Conservation (phyloP, 495 filamentous ascomycete species). For the Penicillium malachiteum region DNA sequence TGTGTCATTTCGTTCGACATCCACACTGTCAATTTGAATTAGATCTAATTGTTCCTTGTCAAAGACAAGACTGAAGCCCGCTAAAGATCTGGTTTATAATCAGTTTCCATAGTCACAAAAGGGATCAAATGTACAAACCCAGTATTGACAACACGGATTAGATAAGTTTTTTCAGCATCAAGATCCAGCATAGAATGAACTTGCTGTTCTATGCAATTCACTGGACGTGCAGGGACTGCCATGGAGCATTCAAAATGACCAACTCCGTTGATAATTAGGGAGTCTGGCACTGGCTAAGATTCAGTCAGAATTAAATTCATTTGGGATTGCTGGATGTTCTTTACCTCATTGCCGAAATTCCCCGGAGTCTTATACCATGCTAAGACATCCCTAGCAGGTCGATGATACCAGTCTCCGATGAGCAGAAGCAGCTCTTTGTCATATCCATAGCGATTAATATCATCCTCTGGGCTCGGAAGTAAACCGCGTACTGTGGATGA, state of each 20-base stretch:
- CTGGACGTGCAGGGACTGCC: conserved; percentile 46
- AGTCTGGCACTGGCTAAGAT: conserved; percentile 49
- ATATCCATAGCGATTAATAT: conserved; percentile 22
- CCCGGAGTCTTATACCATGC: conserved; percentile 46
- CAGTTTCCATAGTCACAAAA: not conserved
- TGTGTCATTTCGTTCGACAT: conserved; percentile 23
- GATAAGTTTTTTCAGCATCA: conserved; percentile 18
- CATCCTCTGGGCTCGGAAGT: not conserved
- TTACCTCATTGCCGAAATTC: conserved; percentile 48
- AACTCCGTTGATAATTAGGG: conserved; percentile 48
- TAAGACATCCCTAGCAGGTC: conserved; percentile 36
- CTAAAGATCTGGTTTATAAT: conserved; percentile 32
- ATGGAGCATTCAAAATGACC: conserved; percentile 50
- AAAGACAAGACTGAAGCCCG: conserved; percentile 41
- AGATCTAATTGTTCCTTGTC: conserved; percentile 28
- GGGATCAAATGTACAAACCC: conserved; percentile 24
- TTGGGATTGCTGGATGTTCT: not conserved
- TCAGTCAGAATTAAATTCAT: not conserved
- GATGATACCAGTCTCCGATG: conserved; percentile 57
- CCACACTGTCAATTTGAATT: conserved; percentile 44
- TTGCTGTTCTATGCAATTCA: conserved; percentile 37
- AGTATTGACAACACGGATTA: conserved; percentile 40
- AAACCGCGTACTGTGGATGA: conserved; percentile 30
- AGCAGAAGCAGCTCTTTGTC: conserved; percentile 46
- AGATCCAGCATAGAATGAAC: conserved; percentile 25